Evolutionary conservation across 2,329 filamentous ascomycete genomes (phyloP).

Genomic region (Rhinocladiella mackenziei): DNA sequence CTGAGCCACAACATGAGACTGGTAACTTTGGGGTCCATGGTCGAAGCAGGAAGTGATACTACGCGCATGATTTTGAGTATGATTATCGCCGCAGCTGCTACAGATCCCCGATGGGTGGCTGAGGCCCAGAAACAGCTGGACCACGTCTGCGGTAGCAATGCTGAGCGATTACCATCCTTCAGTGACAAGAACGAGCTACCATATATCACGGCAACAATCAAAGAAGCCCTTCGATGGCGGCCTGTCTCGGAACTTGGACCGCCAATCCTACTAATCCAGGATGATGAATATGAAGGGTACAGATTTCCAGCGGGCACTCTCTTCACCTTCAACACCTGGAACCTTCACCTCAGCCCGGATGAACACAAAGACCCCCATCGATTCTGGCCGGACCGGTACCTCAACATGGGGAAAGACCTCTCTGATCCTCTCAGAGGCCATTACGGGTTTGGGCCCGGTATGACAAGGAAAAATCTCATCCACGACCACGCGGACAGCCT

Average conservation of each 20-base stretch:
- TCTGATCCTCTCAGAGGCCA: background rate
- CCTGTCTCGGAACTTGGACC: conserved; percentile 36
- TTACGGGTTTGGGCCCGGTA: conserved; percentile 4
- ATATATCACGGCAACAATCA: conserved; percentile 34
- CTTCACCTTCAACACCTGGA: conserved; percentile 28
- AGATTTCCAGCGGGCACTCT: conserved; percentile 48
- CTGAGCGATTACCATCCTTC: conserved; percentile 31
- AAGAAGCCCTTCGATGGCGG: conserved; percentile 37
- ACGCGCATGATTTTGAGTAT: conserved; percentile 11
- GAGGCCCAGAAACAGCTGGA: background rate
- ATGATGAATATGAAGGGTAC: conserved; percentile 40
- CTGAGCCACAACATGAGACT: background rate
- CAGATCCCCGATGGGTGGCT: background rate
- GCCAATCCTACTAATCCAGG: conserved; percentile 30
- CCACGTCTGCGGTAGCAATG: background rate
- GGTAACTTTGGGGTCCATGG: conserved; percentile 19
- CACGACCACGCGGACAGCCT: background rate
- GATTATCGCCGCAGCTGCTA: conserved; percentile 3
- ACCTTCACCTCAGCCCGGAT: background rate
- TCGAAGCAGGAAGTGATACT: conserved; percentile 32
- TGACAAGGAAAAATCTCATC: background rate
- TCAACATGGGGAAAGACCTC: conserved; percentile 20
- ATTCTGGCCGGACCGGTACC: conserved; percentile 5
- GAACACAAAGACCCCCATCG: conserved; percentile 1
- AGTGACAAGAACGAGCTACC: conserved; percentile 32